Base-by-base conservation (phyloP, 805 yeast genomes). In the Kazachstania martiniae region DNA sequence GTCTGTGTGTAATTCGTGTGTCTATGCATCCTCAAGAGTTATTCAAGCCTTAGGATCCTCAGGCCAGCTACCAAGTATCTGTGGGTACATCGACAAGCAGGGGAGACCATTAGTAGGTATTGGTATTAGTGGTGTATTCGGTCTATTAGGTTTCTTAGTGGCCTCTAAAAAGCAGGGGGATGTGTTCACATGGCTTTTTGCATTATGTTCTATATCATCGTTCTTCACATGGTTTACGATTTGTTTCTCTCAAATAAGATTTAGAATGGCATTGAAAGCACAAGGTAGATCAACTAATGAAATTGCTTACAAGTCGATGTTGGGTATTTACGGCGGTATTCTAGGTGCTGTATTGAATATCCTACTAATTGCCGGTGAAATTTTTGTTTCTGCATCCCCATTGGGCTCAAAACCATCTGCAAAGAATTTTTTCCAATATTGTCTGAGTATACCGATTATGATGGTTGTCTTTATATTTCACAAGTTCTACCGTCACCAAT, bases 151-250 rank as follows among this genome's bases (percentile, higher is more conserved):
- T 30, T 75, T 70, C 53, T 59, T 81, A 29, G 69, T 77, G 24
- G 85, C 81, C 5, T 69, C 79, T 21, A 56, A 63, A 9, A 59
- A 67, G 38, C 64, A 74, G 44, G 66, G 65, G 32, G 66, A 57
- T 6, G 77, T 77, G 24, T 81, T 81, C 60, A 64, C 63, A 43
- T 81, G 89, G 89, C 56, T 81, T 53, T 62, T 77, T 48, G 79
- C 86, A 9, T 54, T 81, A 23, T 74, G 84, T 27, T 86, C 86
- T 41, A 62, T 81, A 41, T 73, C 85, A 2, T 73, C 86, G 6
- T 64, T 80, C 40, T 72, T 78, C 57, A 76, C 83, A 18, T 81
- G 93, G 93, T 78, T 75, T 27, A 69, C 83, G 10, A 74, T 79
- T 42, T 74, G 80, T 49, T 59, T 68, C 30, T 70, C 76, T 31